Conservation (phyloP, 371 early-diverging fungal species). For the Mucor indicus region DNA sequence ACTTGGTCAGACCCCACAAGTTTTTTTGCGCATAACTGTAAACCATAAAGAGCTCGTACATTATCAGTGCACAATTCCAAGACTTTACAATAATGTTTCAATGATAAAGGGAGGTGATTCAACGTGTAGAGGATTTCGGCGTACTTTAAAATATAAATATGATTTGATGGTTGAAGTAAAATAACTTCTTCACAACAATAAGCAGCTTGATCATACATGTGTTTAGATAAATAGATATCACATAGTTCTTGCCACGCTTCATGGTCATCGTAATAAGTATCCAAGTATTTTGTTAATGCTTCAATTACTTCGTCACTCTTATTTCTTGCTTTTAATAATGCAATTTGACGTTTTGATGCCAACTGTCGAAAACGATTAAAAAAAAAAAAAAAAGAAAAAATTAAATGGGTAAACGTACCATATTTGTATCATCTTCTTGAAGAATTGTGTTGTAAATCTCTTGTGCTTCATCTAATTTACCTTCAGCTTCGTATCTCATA, state of each 20-base stretch:
- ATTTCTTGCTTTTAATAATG: conserved; percentile 65
- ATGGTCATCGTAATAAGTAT: conserved; percentile 77
- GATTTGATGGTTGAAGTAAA: conserved; percentile 77
- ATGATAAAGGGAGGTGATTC: conserved; percentile 54
- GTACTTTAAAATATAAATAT: conserved; percentile 81
- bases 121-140: conserved; percentile 82
- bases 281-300: conserved; percentile 71
- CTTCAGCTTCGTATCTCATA: conserved; percentile 71
- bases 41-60: conserved; percentile 74
- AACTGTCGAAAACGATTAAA: conserved; percentile 46
- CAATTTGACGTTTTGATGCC: conserved; percentile 72
- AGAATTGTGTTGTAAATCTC: conserved; percentile 62
- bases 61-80: conserved; percentile 74
- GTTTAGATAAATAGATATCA: conserved; percentile 62
- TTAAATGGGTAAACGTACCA: conserved; percentile 38
- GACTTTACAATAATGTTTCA: conserved; percentile 75
- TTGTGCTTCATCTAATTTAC: conserved; percentile 63
- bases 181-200: conserved; percentile 89
- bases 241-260: conserved; percentile 89
- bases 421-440: conserved; percentile 64
- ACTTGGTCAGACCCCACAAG: conserved; percentile 32
- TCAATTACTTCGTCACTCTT: conserved; percentile 71
- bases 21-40: conserved; percentile 55
- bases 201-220: conserved; percentile 81
- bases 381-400: too few species aligned